Evolutionary conservation across 2,329 filamentous ascomycete species (phyloP).

Genomic region (Penicillium sp.): DNA sequence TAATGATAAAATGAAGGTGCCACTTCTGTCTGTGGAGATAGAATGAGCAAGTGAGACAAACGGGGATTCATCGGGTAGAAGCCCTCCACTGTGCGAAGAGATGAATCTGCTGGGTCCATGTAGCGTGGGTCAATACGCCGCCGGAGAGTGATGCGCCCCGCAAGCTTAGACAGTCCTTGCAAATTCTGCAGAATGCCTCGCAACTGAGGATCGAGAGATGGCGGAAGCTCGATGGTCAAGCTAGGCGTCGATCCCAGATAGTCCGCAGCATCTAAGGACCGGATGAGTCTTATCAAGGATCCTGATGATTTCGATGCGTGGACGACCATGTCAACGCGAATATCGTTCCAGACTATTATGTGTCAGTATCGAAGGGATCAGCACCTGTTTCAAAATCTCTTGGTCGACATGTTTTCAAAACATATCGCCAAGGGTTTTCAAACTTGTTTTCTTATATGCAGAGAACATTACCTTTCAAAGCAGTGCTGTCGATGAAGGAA

Average conservation of each 20-base stretch:
- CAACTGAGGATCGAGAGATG: constrained; percentile 64
- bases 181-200: constrained; percentile 63
- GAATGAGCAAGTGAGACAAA: constrained; percentile 73
- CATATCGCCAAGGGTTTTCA: no score
- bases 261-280: constrained; percentile 72
- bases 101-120: constrained; percentile 66
- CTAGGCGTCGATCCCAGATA: constrained; percentile 70
- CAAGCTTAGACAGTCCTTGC: constrained; percentile 61
- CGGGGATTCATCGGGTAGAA: constrained; percentile 72
- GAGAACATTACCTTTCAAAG: constrained; percentile 59
- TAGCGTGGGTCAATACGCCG: constrained; percentile 66
- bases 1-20: constrained; percentile 83
- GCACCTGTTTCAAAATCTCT: no score
- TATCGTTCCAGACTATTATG: constrained; percentile 70
- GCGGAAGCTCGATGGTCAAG: constrained; percentile 80
- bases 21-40: constrained; percentile 78
- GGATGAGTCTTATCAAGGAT: constrained; percentile 71
- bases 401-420: no score
- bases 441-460: background rate
- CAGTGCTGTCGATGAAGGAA: constrained; percentile 69
- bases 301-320: constrained; percentile 72
- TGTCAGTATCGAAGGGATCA: background rate
- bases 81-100: constrained; percentile 75
- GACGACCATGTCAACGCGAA: constrained; percentile 78
- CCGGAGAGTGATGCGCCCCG: constrained; percentile 62